Base-by-base conservation (phyloP, 495 filamentous ascomycete species). In the Lasiosphaeria hispida region DNA sequence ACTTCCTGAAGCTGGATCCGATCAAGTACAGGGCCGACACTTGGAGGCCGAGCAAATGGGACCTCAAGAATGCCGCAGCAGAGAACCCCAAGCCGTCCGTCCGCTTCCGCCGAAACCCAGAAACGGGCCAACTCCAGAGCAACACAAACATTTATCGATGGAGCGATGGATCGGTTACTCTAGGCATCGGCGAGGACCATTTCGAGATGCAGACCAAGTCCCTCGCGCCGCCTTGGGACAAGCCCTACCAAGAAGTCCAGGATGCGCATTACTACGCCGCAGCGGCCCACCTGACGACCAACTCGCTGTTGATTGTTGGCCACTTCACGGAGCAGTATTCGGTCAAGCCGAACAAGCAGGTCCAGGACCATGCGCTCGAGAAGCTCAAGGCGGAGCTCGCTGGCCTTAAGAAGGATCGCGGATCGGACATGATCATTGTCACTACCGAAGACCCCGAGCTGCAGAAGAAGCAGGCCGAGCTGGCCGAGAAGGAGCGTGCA, bases 81-180 rank as follows among this genome's bases (percentile, higher is more conserved):
- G 71, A 75, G 10, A 69, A 66, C 48, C 75, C 73, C 13, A 66
- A 74, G 30, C 72, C 71, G 15, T 60, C 70, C 5, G 67, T 74
- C 43, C 70, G 76, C 19, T 76, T 70, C 59, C 72, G 71, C 37
- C 72, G 70, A 43, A 72, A 79, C 43, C 60, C 68, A 0, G 65
- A 69, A 19, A 78, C 75, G 0, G 71, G 72, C 51, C 69, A 81
- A 37, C 73, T 91, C 10, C 83, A 88, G 64, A 92, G 88, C 37
- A 94, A 94, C 68, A 81, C 90, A 6, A 83, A 87, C 44, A 75
- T 93, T 30, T 83, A 91, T 55, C 83, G 81, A 58, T 96, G 91
- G 91, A 88, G 87, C 57, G 90, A 96, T 64, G 90, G 90, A 38
- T 91, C 88, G 6, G 71, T 91, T 30, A 96, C 92, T 13, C 77